Evolutionary conservation across 2,329 filamentous ascomycete species (phyloP), one percentile per base, ranked within the genome.

Genomic region (Pseudogymnoascus pannorum): DNA sequence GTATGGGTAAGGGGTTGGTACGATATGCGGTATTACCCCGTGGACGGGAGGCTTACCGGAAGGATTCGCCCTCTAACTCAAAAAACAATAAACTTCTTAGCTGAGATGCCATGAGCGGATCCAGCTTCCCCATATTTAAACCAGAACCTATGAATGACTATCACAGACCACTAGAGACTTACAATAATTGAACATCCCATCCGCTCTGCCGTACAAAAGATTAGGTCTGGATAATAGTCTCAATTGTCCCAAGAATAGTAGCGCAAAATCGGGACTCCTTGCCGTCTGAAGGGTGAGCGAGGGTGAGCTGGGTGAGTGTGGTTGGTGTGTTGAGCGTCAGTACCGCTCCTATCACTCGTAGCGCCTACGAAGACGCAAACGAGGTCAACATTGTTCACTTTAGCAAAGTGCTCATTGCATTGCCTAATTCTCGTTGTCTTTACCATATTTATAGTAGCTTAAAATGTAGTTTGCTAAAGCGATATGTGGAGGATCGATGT

Each of bases 291-390:
- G n/a, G n/a, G n/a, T n/a, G n/a, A n/a, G n/a, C n/a, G n/a, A n/a
- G n/a, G n/a, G n/a, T n/a, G n/a, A n/a, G n/a, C n/a, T n/a, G n/a
- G n/a, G n/a, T n/a, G n/a, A n/a, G n/a, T n/a, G n/a, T n/a, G n/a
- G n/a, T n/a, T n/a, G n/a, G n/a, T n/a, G n/a, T n/a, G n/a, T n/a
- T n/a, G n/a, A n/a, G n/a, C n/a, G n/a, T n/a, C n/a, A n/a, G n/a
- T n/a, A n/a, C n/a, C n/a, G n/a, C n/a, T n/a, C n/a, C 81, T 77
- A 40, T 79, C 80, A 22, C 72, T 78, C 2, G 79, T 81, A 20
- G 71, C 79, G 12, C 80, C 79, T 11, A 77, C 74, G 64, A 82
- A 81, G 62, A 81, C 75, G 22, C 76, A 78, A 6, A 79, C 75
- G 12, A 79, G 70, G 6, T 73, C 70, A 3, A 69, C 48, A 59